Evolutionary conservation across 2,329 filamentous ascomycete species (phyloP).

Genomic region (Pestalotiopsis sp.): DNA sequence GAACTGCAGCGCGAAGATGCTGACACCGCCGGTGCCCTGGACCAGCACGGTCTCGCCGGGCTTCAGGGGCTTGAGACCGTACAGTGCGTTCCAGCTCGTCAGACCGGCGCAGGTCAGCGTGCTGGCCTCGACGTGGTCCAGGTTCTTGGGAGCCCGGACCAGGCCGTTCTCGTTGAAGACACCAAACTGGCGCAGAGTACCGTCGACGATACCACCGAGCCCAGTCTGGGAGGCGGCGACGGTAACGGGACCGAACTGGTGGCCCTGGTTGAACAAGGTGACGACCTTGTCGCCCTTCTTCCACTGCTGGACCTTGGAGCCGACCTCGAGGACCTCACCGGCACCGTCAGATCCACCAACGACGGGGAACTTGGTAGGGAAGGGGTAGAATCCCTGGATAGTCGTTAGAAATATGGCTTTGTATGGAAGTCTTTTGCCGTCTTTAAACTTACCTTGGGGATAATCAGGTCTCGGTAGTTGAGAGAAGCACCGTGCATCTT

Average conservation of each 20-base stretch:
- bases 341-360: slow-evolving; percentile 57
- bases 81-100: slow-evolving; percentile 52
- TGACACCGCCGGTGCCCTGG: slow-evolving; percentile 73
- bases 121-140: slow-evolving; percentile 55
- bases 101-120: slow-evolving; percentile 64
- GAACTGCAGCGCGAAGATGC: slow-evolving; percentile 65
- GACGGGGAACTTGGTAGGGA: slow-evolving; percentile 44
- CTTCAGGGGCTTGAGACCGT: slow-evolving; percentile 52
- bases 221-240: slow-evolving; percentile 48
- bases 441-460: slow-evolving; percentile 37
- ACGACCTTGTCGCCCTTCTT: slow-evolving; percentile 56
- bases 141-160: slow-evolving; percentile 61
- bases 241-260: slow-evolving; percentile 48
- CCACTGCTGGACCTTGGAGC: slow-evolving; percentile 50
- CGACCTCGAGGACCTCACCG: slow-evolving; percentile 55
- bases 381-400: slow-evolving; percentile 47
- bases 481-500: slow-evolving; percentile 59
- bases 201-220: slow-evolving; percentile 70
- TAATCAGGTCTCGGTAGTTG: slow-evolving; percentile 58
- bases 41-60: slow-evolving; percentile 64
- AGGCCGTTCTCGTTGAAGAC: slow-evolving; percentile 55
- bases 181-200: slow-evolving; percentile 65
- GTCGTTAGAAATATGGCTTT: slow-evolving; percentile 10
- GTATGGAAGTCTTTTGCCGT: background rate
- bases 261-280: slow-evolving; percentile 65